Percentiles rank a stretch among this genome's conserved stretches.
These are phyloP conservation scores for Botryotinia globosa DNA, from an alignment of 2,329 filamentous ascomycete genomes.

Conservation along the genomic window DNA sequence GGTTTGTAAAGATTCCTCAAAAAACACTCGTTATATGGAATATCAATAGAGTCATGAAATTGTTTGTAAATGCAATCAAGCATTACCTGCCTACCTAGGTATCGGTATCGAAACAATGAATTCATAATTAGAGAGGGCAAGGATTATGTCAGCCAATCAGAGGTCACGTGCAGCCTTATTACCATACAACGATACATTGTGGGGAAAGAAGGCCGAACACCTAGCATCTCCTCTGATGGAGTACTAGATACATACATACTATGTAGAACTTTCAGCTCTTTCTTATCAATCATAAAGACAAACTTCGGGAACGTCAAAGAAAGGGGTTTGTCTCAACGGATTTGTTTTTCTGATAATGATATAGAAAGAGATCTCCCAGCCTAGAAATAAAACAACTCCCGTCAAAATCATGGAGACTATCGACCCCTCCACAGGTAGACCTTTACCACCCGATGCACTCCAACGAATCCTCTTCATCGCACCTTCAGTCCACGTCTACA, in stretches of 20 bases:
- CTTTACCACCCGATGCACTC: constrained; percentile 72
- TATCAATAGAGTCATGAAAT: neutral
- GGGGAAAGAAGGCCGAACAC: constrained; percentile 9
- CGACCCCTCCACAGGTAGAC: constrained; percentile 68
- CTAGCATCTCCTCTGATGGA: neutral
- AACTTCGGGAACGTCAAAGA: neutral
- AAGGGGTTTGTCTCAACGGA: neutral
- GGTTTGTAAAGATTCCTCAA: neutral
- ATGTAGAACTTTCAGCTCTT: neutral
- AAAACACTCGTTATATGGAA: neutral
- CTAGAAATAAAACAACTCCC: neutral
- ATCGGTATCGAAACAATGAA: neutral
- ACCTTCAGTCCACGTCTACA: constrained; percentile 76
- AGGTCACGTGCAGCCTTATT: neutral
- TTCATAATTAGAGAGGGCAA: neutral
- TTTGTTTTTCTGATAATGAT: neutral
- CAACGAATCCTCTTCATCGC: constrained; percentile 80
- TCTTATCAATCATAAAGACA: neutral
- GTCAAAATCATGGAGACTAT: constrained; percentile 40
- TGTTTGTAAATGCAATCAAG: neutral
- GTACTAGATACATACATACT: neutral
- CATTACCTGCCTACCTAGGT: too few species aligned
- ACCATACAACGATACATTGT: neutral
- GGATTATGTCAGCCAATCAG: neutral
- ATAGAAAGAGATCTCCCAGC: neutral